Conservation (phyloP, 805 yeast genomes). For the Myxozyma udenii region DNA sequence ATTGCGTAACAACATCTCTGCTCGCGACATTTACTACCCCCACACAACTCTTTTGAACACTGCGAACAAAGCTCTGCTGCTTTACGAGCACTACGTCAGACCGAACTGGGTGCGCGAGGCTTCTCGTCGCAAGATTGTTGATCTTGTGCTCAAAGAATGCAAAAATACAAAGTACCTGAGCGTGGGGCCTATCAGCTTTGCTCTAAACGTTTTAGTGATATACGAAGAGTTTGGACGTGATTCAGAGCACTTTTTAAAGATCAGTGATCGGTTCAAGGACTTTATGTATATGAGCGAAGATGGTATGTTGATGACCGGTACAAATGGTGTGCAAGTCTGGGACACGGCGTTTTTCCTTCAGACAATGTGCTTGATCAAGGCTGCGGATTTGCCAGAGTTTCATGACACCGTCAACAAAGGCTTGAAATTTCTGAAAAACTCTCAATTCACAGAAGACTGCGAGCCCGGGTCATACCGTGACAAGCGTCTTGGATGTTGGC, state of each 20-base stretch:
- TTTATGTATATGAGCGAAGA: conserved; percentile 79
- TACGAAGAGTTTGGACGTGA: conserved; percentile 66
- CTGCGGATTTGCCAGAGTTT: conserved; percentile 67
- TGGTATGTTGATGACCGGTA: conserved; percentile 93
- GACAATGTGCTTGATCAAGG: conserved; percentile 72
- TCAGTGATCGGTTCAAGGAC: conserved; percentile 65
- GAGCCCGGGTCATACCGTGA: conserved; percentile 78
- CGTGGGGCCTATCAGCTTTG: conserved; percentile 92
- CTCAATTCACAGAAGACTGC: conserved; percentile 83
- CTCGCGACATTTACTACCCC: conserved; percentile 90
- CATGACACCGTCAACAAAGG: conserved; percentile 61
- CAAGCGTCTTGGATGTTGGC: conserved; percentile 86
- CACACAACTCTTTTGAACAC: conserved; percentile 66
- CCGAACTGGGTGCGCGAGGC: conserved; percentile 66
- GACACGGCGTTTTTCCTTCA: conserved; percentile 91
- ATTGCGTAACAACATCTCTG: conserved; percentile 82
- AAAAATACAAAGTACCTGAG: conserved; percentile 74
- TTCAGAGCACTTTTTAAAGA: conserved; percentile 56
- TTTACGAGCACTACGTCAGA: conserved; percentile 68
- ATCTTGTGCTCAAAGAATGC: conserved; percentile 68
- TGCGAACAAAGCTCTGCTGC: conserved; percentile 56
- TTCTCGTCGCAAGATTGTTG: conserved; percentile 54
- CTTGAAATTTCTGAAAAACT: conserved; percentile 67
- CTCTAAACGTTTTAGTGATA: conserved; percentile 72
- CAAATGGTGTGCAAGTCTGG: conserved; percentile 98